Evolutionary conservation across 441 rosid species (phyloP).

Genomic region (Daphne laureola): DNA sequence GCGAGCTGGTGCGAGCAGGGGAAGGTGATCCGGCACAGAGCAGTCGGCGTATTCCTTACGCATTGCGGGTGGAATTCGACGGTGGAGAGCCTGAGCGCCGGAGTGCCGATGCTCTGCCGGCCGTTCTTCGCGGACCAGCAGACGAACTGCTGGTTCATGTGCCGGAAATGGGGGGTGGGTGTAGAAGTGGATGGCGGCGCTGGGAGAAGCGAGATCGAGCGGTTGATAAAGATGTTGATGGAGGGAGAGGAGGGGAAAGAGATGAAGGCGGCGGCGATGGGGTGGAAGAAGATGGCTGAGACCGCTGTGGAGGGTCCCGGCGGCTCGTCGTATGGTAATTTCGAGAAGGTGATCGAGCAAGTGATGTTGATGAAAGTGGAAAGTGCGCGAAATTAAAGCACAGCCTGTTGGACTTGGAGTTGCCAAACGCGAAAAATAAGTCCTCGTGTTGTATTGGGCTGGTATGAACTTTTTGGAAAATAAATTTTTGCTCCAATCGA

Average conservation of each 20-base stretch:
- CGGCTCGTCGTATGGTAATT: slow-evolving; percentile 29
- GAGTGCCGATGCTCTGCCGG: slow-evolving; percentile 63
- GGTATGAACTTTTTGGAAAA: no score
- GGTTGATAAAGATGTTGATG: slow-evolving; percentile 38
- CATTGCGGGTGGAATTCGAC: slow-evolving; percentile 62
- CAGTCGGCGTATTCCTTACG: no score
- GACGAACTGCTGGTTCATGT: slow-evolving; percentile 43
- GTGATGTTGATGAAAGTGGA: slow-evolving; percentile 2
- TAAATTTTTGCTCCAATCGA: no score
- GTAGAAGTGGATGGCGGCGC: slow-evolving; percentile 42
- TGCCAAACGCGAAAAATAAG: no score
- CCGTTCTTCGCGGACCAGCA: slow-evolving; percentile 59
- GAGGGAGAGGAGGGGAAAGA: slow-evolving; percentile 35
- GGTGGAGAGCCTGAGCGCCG: slow-evolving; percentile 33
- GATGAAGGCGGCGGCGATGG: slow-evolving; percentile 32
- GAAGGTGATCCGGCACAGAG: no score
- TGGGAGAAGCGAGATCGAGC: slow-evolving; percentile 38
- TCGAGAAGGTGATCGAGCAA: slow-evolving; percentile 17
- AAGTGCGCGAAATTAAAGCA: no score
- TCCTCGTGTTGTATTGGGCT: no score
- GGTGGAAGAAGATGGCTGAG: slow-evolving; percentile 33
- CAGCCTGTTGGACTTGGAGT: no score
- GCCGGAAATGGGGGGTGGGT: slow-evolving; percentile 50
- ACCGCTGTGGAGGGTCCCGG: slow-evolving; percentile 17
- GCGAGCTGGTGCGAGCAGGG: no score